These are phyloP conservation scores for Aspergillus cristatus DNA, from an alignment of 495 filamentous ascomycete genomes.

Conservation along the genomic window DNA sequence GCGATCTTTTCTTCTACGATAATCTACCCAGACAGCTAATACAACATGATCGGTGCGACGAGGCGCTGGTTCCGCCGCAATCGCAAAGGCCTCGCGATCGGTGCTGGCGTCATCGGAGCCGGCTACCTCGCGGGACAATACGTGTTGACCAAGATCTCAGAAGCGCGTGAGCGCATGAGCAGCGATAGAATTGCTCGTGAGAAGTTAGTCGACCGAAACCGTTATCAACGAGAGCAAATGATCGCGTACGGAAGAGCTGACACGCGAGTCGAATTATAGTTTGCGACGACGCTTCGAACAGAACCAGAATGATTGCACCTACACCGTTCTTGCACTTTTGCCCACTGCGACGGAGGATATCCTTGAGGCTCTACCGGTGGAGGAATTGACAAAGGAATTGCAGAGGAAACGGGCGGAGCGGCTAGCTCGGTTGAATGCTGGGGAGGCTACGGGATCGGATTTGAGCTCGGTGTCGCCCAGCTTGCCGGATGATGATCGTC, in stretches of 20 bases:
- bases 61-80: constrained; percentile 88
- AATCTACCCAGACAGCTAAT: too few species aligned
- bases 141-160: constrained; percentile 78
- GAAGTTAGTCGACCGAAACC: constrained; percentile 56
- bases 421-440: constrained; percentile 46
- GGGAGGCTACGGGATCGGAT: constrained; percentile 47
- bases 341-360: constrained; percentile 87
- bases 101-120: constrained; percentile 74
- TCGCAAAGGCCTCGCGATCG: constrained; percentile 79
- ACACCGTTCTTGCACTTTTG: constrained; percentile 91
- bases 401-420: constrained; percentile 86
- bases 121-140: constrained; percentile 92
- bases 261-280: constrained; percentile 45
- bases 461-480: constrained; percentile 66
- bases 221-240: neutral
- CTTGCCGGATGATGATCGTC: constrained; percentile 72
- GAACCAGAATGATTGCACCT: constrained; percentile 97
- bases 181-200: constrained; percentile 90
- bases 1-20: too few species aligned
- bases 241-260: constrained; percentile 6
- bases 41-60: constrained; percentile 69
- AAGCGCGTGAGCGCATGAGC: constrained; percentile 90
- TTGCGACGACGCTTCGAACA: constrained; percentile 93
- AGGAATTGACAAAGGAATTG: constrained; percentile 79
- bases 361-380: constrained; percentile 77